These are phyloP conservation scores for Aspergillus panamensis DNA, from an alignment of 495 filamentous ascomycete species.

Conservation along the genomic window DNA sequence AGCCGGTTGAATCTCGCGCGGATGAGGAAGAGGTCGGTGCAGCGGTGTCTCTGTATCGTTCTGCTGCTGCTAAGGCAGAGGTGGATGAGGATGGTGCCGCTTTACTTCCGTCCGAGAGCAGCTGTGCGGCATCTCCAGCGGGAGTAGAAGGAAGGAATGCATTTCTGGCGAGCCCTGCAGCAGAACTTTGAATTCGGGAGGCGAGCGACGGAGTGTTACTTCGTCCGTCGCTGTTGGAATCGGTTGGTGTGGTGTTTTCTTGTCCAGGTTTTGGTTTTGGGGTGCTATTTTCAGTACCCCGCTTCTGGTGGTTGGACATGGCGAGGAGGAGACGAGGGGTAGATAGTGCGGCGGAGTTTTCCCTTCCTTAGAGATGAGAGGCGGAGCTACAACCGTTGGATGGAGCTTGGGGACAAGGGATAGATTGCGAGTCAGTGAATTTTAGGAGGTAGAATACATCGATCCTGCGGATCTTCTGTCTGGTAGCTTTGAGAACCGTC, in stretches of 20 bases:
- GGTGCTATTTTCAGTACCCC: conserved; percentile 22
- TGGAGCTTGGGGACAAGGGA: conserved; percentile 7
- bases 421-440: neutral
- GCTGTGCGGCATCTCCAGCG: conserved; percentile 24
- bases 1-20: neutral
- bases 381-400: conserved; percentile 6
- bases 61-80: conserved; percentile 21
- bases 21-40: conserved; percentile 12
- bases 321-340: conserved; percentile 4
- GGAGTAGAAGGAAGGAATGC: conserved; percentile 25
- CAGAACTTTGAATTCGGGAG: conserved; percentile 40
- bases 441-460: conserved; percentile 3
- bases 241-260: conserved; percentile 8
- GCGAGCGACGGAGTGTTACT: conserved; percentile 26
- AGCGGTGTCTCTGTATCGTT: conserved; percentile 13
- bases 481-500: conserved; percentile 4
- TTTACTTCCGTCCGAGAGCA: conserved; percentile 30
- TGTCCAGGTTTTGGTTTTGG: conserved; percentile 10
- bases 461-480: conserved; percentile 5
- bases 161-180: conserved; percentile 33
- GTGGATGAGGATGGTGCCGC: conserved; percentile 20
- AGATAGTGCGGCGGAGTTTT: neutral
- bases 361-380: neutral
- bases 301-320: conserved; percentile 25
- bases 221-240: conserved; percentile 7